These are phyloP conservation scores for Floccularia luteovirens DNA, from an alignment of 768 basidiomycete species.

Conservation along the genomic window DNA sequence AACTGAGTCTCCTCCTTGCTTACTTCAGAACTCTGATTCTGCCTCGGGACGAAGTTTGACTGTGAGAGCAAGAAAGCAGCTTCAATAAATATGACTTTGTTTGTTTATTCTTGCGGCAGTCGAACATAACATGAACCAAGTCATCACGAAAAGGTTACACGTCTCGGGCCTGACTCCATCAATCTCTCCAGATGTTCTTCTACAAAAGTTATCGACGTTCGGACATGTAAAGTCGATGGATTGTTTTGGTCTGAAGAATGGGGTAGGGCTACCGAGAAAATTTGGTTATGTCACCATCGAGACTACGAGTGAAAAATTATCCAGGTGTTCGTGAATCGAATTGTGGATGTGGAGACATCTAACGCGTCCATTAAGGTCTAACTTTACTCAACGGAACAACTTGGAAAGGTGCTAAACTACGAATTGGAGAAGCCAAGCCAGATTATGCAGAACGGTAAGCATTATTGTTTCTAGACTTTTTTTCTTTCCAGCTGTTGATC, in stretches of 20 bases:
- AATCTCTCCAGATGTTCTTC: constrained; percentile 50
- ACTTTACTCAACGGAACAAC: constrained; percentile 73
- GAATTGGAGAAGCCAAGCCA: constrained; percentile 78
- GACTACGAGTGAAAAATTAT: constrained; percentile 47
- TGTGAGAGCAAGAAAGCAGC: no score
- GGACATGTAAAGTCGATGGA: constrained; percentile 64
- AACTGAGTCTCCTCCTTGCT: no score
- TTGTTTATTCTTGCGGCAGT: no score
- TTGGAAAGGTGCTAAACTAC: constrained; percentile 83
- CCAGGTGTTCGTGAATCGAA: constrained; percentile 46
- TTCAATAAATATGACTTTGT: no score
- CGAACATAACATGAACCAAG: not conserved
- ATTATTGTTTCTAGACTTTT: constrained; percentile 1
- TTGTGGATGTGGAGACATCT: constrained; percentile 2
- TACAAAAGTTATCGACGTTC: constrained; percentile 51
- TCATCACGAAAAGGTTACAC: constrained; percentile 48
- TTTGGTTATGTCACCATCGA: constrained; percentile 74
- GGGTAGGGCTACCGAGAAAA: constrained; percentile 55
- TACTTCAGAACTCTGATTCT: no score
- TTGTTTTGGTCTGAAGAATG: constrained; percentile 60
- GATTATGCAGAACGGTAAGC: constrained; percentile 59
- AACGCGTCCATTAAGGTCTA: constrained; percentile 38
- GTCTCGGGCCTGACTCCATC: constrained; percentile 70
- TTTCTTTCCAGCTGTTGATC: not conserved
- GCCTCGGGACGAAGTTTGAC: no score